Conservation (phyloP, 2,329 filamentous ascomycete species). For the Colletotrichum gloeosporioides region DNA sequence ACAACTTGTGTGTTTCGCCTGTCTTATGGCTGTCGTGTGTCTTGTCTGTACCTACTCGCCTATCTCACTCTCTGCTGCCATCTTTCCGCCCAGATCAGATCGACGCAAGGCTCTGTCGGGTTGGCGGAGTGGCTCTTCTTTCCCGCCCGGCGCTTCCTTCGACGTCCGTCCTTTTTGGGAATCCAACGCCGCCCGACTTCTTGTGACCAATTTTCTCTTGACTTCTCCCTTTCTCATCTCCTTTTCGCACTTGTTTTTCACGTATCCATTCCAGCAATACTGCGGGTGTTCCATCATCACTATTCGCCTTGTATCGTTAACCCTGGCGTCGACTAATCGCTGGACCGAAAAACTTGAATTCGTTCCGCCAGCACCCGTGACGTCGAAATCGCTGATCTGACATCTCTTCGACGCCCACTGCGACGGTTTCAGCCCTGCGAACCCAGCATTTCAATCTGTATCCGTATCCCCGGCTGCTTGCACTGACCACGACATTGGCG, state of each 20-base stretch:
- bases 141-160: background rate
- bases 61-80: background rate
- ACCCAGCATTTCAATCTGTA: background rate
- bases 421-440: conserved; percentile 13
- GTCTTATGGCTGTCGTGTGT: background rate
- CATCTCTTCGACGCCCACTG: background rate
- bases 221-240: background rate
- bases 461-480: conserved; percentile 6
- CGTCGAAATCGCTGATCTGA: background rate
- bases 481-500: background rate
- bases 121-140: background rate
- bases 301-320: background rate
- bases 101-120: background rate
- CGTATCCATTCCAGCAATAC: background rate
- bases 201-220: background rate
- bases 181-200: background rate
- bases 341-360: background rate
- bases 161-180: background rate
- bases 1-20: background rate
- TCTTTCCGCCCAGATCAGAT: background rate
- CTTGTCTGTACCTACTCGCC: background rate
- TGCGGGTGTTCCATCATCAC: background rate
- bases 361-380: background rate
- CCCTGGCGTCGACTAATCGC: background rate
- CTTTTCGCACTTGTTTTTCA: background rate